A percentile compares a stretch with the other conserved stretches of the same genome.
Evolutionary conservation across 2,329 filamentous ascomycete species (phyloP).

Genomic region (Scytalidium sp.): DNA sequence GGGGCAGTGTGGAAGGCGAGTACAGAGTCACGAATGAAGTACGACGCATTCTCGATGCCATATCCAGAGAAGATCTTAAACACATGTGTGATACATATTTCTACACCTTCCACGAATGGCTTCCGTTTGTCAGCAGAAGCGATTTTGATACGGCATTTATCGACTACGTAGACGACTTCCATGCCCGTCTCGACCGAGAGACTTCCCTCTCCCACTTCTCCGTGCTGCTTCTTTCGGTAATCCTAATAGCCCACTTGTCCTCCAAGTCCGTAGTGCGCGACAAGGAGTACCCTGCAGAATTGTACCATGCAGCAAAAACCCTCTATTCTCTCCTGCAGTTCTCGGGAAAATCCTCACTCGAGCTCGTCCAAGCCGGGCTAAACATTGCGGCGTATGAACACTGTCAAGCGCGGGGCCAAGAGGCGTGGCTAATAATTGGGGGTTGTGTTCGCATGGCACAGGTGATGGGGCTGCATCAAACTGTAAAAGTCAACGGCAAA

Average conservation of each 20-base stretch:
- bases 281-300: constrained; percentile 3
- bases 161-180: too few relatives aligned
- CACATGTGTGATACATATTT: constrained; percentile 10
- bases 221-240: constrained; percentile 8
- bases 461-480: constrained; percentile 8
- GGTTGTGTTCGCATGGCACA: constrained; percentile 14
- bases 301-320: constrained; percentile 13
- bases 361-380: constrained; percentile 12
- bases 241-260: constrained; percentile 8
- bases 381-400: constrained; percentile 14
- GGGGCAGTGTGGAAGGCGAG: constrained; percentile 6
- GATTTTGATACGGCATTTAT: too few relatives aligned
- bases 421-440: constrained; percentile 14
- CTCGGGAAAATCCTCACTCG: constrained; percentile 7
- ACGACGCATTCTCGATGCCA: constrained; percentile 7
- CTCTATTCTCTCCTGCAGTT: constrained; percentile 8
- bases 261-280: neutral
- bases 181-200: constrained; percentile 6
- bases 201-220: constrained; percentile 11
- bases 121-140: constrained; percentile 13
- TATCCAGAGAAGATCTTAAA: constrained; percentile 3
- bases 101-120: constrained; percentile 4
- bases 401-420: constrained; percentile 11
- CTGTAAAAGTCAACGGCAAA: neutral
- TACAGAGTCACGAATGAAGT: constrained; percentile 8